phyloP scores from a whole-genome alignment of 1,284 basidiomycete species.

The Meira miltonrushii region DNA sequence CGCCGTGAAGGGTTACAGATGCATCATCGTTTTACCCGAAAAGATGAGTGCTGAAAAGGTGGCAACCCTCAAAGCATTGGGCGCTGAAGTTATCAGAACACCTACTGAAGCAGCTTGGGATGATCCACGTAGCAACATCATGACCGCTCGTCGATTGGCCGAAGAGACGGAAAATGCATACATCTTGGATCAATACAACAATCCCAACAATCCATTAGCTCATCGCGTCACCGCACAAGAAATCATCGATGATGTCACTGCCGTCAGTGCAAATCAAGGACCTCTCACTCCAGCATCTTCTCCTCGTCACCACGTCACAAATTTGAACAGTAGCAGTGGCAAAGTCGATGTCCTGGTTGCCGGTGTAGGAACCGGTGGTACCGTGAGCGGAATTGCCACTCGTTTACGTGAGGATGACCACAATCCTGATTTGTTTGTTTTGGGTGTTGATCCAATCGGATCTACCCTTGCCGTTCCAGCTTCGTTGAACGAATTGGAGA shows the following conservation, averaged over 20 bases:
- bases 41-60: constrained; percentile 98
- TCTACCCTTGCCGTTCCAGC: constrained; percentile 77
- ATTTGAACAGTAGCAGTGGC: constrained; percentile 12
- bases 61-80: constrained; percentile 79
- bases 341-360: constrained; percentile 76
- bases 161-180: constrained; percentile 75
- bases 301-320: constrained; percentile 49
- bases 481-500: constrained; percentile 59
- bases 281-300: constrained; percentile 31
- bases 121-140: constrained; percentile 80
- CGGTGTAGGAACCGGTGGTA: constrained; percentile 90
- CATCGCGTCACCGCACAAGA: constrained; percentile 43
- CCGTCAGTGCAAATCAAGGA: constrained; percentile 18
- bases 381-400: constrained; percentile 77
- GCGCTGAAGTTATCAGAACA: constrained; percentile 88
- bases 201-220: constrained; percentile 59
- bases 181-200: constrained; percentile 82
- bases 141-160: constrained; percentile 72
- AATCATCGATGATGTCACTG: constrained; percentile 66
- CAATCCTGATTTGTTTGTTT: constrained; percentile 55
- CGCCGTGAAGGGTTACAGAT: constrained; percentile 73
- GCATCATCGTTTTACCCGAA: constrained; percentile 82
- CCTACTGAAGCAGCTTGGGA: constrained; percentile 84
- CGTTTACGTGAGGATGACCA: constrained; percentile 60
- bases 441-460: constrained; percentile 91